Base-by-base conservation (phyloP, 2,329 filamentous ascomycete species). In the Xylariaceae sp. region DNA sequence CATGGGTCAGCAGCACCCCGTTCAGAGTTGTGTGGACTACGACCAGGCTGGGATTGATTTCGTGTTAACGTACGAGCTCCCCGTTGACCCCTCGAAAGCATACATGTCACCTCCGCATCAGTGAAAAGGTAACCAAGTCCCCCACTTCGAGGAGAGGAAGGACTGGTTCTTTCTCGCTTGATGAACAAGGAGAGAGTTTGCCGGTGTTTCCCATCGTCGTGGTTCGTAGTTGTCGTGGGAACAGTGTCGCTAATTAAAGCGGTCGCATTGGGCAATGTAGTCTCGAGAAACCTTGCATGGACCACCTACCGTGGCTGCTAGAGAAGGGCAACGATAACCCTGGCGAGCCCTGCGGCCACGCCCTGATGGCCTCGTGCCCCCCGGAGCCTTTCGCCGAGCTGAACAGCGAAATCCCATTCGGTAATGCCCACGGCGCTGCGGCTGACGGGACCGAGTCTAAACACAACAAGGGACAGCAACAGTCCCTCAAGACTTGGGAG, bases 251-350 rank as follows among this genome's bases (percentile, higher is more conserved):
- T 85, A 76, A 80, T 78, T 70, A 72, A 73, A 71, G 68, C 71
- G 71, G 66, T 69, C 71, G 73, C 68, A 64, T 71, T 68, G 66
- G 67, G 51, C 31, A 45, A 66, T 83, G 82, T 89, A 90, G 83
- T 72, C 89, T 96, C 74, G 93, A 97, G 79, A 90, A 89, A 72
- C 91, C 93, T 49, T 98, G 95, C 80, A 96, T 96, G 85, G 87
- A 92, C 67, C 92, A 96, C 75, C 83, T 94, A 76, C 90, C 92
- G 66, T 91, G 88, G 76, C 81, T 96, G 60, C 79, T 93, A 65
- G 87, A 86, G 67, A 77, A 81, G 66, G 76, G 79, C 52, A 76
- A 72, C 65, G 79, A 86, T 53, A 78, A 83, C 50, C 88, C 89
- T 62, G 83, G 83, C 64, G 85, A 89, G 56, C 81, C 90, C 37